phyloP scores from a whole-genome alignment of 2,329 filamentous ascomycete genomes.

The Alternaria conjuncta region DNA sequence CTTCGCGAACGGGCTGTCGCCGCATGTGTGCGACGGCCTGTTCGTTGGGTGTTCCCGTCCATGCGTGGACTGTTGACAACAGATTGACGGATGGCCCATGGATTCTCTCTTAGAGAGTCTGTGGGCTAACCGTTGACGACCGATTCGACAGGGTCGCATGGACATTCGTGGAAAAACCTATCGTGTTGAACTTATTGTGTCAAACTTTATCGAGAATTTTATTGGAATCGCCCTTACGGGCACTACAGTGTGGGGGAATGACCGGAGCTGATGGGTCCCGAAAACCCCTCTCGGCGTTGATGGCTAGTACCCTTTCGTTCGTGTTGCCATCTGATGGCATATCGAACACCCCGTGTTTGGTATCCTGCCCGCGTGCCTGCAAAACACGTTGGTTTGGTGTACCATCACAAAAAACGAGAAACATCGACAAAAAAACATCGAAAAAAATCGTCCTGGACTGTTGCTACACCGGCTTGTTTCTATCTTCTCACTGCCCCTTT shows the following conservation, averaged over 20 bases:
- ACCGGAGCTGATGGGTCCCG: neutral
- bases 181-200: neutral
- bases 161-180: neutral
- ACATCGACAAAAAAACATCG: neutral
- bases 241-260: neutral
- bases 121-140: no score
- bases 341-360: neutral
- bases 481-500: neutral
- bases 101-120: no score
- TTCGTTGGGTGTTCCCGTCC: neutral
- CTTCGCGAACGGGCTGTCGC: neutral
- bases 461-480: neutral
- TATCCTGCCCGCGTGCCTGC: neutral
- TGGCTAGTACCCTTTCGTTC: neutral
- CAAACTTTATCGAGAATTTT: neutral
- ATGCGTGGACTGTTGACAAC: neutral
- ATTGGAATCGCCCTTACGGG: neutral
- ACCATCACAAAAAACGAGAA: neutral
- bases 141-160: neutral
- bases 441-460: neutral
- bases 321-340: neutral
- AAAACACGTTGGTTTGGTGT: neutral
- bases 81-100: no score
- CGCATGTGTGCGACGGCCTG: neutral
- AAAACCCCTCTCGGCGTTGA: neutral